Conservation (phyloP, 1,139 yeast genomes). For the Groenewaldozyma auringiensis region DNA sequence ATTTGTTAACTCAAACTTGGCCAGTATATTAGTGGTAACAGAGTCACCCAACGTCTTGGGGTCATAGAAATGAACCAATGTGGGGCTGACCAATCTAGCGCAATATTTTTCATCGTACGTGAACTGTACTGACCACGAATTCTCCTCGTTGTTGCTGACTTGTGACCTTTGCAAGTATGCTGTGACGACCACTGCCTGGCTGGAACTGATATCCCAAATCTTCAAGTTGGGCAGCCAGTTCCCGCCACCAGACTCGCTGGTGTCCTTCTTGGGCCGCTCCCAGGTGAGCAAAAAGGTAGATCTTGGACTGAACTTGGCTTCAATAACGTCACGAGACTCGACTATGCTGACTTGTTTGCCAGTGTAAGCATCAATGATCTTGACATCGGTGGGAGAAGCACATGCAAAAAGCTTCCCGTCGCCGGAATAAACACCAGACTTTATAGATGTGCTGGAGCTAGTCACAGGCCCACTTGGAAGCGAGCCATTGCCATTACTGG, state of each 20-base stretch:
- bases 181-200: constrained; percentile 40
- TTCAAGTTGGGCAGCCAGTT: constrained; percentile 71
- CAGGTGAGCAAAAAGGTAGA: constrained; percentile 84
- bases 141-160: constrained; percentile 20
- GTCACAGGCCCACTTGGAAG: constrained; percentile 28
- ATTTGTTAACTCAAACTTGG: constrained; percentile 46
- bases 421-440: constrained; percentile 39
- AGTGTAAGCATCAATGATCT: constrained; percentile 49
- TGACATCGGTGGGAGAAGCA: constrained; percentile 43
- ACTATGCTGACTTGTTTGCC: constrained; percentile 41
- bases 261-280: constrained; percentile 70
- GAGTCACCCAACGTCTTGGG: neutral
- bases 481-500: neutral
- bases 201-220: constrained; percentile 48
- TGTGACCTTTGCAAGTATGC: constrained; percentile 77
- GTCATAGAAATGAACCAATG: constrained; percentile 67
- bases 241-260: constrained; percentile 38
- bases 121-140: constrained; percentile 88
- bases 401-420: constrained; percentile 43
- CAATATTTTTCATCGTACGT: constrained; percentile 68
- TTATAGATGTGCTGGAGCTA: constrained; percentile 26
- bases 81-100: constrained; percentile 46
- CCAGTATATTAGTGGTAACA: constrained; percentile 6
- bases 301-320: constrained; percentile 76
- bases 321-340: constrained; percentile 59